Percentiles rank a stretch among this genome's conserved stretches.
Evolutionary conservation across 1,284 basidiomycete species (phyloP).

Genomic region (Hypsizygus ulmarius): DNA sequence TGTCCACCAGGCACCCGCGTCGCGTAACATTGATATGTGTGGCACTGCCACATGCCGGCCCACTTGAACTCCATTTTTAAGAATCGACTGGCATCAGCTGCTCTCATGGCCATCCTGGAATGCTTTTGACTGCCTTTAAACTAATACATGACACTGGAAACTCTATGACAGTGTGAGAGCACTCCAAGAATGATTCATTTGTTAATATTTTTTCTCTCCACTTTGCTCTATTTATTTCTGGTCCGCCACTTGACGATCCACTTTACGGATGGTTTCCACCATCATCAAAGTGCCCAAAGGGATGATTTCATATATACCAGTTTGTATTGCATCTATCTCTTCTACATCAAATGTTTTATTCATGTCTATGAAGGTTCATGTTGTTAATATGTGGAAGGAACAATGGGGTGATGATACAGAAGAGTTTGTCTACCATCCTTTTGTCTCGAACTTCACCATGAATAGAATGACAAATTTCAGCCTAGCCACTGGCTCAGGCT

Average conservation of each 20-base stretch:
- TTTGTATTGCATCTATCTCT: constrained; percentile 23
- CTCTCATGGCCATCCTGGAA: too few relatives aligned
- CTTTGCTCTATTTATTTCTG: constrained; percentile 42
- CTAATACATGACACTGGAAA: too few relatives aligned
- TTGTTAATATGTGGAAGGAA: constrained; percentile 45
- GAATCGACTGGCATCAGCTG: too few relatives aligned
- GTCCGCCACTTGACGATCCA: constrained; percentile 37
- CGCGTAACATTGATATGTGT: neutral
- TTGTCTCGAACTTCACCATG: neutral
- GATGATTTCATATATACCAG: constrained; percentile 46
- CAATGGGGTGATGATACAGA: constrained; percentile 48
- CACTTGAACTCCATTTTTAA: too few relatives aligned
- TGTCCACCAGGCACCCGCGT: neutral
- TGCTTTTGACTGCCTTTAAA: too few relatives aligned
- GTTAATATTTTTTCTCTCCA: constrained; percentile 41
- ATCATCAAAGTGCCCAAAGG: constrained; percentile 47
- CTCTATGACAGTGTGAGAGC: too few relatives aligned
- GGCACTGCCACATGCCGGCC: neutral
- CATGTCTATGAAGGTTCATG: constrained; percentile 38
- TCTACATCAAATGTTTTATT: neutral
- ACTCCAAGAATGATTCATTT: too few relatives aligned
- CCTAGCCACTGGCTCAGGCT: constrained; percentile 44
- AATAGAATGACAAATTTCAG: constrained; percentile 30
- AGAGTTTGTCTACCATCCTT: constrained; percentile 26
- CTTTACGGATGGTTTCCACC: constrained; percentile 36